Base-by-base conservation (phyloP, 1,284 basidiomycete species). In the Cryptococcus floricola region DNA sequence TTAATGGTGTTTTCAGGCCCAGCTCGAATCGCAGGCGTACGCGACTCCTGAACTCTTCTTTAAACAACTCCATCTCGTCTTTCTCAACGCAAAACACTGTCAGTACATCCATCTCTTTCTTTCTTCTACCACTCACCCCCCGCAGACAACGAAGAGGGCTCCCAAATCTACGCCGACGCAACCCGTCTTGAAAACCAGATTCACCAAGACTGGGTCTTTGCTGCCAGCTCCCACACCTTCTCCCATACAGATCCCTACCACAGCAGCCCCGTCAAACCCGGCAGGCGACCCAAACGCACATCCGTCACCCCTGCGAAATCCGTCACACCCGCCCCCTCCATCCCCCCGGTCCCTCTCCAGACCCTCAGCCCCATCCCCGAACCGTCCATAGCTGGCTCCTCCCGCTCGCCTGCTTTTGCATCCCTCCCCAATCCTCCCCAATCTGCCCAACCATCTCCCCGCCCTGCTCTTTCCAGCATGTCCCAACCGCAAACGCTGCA, bases 41-140 rank as follows among this genome's bases (percentile, higher is more conserved):
- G 48, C 58, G 9, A 59, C 60, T 25, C 69, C 75, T 2, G 71
- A 73, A 52, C 63, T 63, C 8, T 74, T 77, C 56, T 71, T 71
- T 67, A 69, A 68, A 27, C 71, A 75, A 50, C 57, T 78, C 6
- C 70, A 77, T 52, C 66, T 75, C 23, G 71, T 77, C 37, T 78
- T 77, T 61, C 61, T 72, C 27, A 78, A 78, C 54, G 77, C 77
- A 4, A 75, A 71, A 61, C 67, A 75, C 52, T 78, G 76, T 76
- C 54, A 59, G 76, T 65, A 16, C 3, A 23, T n/a, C 16, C 14
- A n/a, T 18, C 18, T 37, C 39, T 13, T 28, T 47, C 28, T 19
- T 25, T 3, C 39, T 7, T 39, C 23, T 16, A 10, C 13, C 16
- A 1, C 12, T 19, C 23, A 48, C n/a, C 12, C 42, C 16, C 16